Evolutionary conservation across 2,329 filamentous ascomycete genomes (phyloP), one percentile per base, ranked within the genome.

Genomic region (Botrytis hyacinthi): DNA sequence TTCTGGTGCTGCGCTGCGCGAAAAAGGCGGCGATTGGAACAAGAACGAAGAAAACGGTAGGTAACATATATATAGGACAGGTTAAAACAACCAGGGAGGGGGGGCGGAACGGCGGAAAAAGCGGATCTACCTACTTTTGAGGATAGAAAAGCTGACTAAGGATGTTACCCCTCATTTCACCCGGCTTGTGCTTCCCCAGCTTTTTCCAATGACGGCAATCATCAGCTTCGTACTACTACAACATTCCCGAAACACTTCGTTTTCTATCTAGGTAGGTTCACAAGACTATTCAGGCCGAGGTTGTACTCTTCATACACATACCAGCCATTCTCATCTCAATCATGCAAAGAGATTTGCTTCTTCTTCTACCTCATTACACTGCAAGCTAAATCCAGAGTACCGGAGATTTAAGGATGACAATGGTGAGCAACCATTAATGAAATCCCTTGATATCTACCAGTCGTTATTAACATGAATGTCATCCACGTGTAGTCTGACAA

Each of bases 281-380:
- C n/a, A 68, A 57, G 65, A 40, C 48, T 68, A 40, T 57, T 5
- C 1, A 54, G 46, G 26, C 46, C 26, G 32, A 68, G 65, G 65
- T 42, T 40, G 46, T 54, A 22, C 65, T 68, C 35, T 68, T 68
- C 12, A 68, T 68, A 68, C 48, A 68, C 65, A 57, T 68, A 68
- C 26, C 35, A 40, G 65, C 65, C 35, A 42, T 20, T 57, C 35
- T 57, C 48, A 68, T n/a, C n/a, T 57, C 35, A 35, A 68, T 68
- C 46, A 68, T 68, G 48, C 65, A 68, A 68, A 68, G 65, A 57
- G 12, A 68, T 9, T 40, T 68, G 65, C 48, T 68, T 68, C 48
- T 29, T 32, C 40, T 37, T 57, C 35, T 42, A 42, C 48, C 48
- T 68, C 48, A 68, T 68, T 57, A 57, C 66, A 68, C 66, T 40